A percentile compares a stretch with the other conserved stretches of the same genome.
Conservation (phyloP, 192 early-diverging fungal species). For the Rhizophagus sp. region DNA sequence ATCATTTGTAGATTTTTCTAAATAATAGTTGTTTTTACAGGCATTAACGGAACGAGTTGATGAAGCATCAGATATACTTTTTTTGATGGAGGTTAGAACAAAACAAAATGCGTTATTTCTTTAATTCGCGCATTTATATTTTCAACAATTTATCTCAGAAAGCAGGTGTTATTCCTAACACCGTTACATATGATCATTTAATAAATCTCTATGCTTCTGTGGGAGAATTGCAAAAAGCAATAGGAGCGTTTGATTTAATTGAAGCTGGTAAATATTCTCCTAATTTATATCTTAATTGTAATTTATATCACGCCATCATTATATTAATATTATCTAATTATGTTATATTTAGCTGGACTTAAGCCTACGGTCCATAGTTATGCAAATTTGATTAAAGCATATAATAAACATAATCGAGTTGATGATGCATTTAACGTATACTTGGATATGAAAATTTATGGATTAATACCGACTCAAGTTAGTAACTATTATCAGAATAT, state of each 20-base stretch:
- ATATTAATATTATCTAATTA: no score
- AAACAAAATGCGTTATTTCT: neutral
- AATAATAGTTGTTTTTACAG: neutral
- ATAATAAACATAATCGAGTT: slow-evolving; percentile 55
- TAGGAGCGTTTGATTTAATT: slow-evolving; percentile 67
- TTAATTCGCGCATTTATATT: neutral
- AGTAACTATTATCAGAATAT: neutral
- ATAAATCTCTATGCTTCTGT: slow-evolving; percentile 77
- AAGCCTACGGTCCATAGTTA: slow-evolving; percentile 67
- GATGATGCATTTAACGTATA: slow-evolving; percentile 78
- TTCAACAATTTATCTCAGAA: slow-evolving; percentile 32
- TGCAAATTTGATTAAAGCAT: slow-evolving; percentile 71
- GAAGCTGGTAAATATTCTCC: slow-evolving; percentile 40
- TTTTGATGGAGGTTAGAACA: neutral
- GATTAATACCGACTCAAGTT: slow-evolving; percentile 51
- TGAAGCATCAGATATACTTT: neutral
- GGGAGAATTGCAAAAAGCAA: slow-evolving; percentile 59
- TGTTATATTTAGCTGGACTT: slow-evolving; percentile 1
- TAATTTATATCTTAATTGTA: neutral
- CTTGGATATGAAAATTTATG: slow-evolving; percentile 69
- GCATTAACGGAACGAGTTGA: neutral
- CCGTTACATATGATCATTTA: slow-evolving; percentile 72
- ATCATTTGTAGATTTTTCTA: neutral
- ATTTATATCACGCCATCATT: neutral
- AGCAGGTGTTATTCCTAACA: slow-evolving; percentile 64